Evolutionary conservation across 2,329 filamentous ascomycete species (phyloP).

Genomic region (Trichoderma cornu-damae): DNA sequence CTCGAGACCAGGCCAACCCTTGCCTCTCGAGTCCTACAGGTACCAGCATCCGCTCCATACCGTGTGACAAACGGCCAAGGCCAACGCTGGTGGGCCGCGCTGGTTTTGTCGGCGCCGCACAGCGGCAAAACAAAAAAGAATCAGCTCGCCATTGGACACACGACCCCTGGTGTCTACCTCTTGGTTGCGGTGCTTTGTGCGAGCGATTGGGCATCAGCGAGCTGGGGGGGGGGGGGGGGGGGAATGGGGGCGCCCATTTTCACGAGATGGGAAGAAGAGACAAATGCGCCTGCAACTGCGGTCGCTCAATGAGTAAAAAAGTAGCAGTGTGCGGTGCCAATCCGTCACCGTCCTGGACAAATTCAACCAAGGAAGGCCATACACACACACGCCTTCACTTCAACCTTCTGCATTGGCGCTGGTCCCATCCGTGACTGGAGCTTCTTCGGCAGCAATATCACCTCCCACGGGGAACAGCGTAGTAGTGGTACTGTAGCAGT

Average conservation of each 20-base stretch:
- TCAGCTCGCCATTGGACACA: constrained; percentile 8
- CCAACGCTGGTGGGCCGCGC: neutral
- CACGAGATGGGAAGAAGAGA: no score
- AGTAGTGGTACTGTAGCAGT: no score
- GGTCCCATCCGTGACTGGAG: neutral
- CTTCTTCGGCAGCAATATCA: constrained; percentile 5
- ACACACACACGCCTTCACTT: neutral
- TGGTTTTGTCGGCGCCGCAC: neutral
- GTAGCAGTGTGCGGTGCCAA: neutral
- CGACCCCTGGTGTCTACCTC: neutral
- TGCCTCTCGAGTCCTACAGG: constrained; percentile 8
- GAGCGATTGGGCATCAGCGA: neutral
- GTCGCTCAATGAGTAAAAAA: neutral
- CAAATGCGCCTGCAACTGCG: no score
- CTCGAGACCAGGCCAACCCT: constrained; percentile 5
- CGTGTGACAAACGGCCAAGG: constrained; percentile 8
- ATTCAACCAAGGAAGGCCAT: neutral
- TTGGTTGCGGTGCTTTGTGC: constrained; percentile 7
- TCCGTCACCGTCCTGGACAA: neutral
- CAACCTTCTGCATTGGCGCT: constrained; percentile 1
- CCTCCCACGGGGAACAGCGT: neutral
- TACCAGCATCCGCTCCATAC: constrained; percentile 17
- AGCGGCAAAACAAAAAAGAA: constrained; percentile 11
- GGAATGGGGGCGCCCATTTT: no score
- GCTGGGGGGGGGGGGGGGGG: no score